Percentiles rank a stretch among this genome's conserved stretches.
Evolutionary conservation across 257 asterid species (phyloP).

Genomic region (Fraxinus pennsylvanica): DNA sequence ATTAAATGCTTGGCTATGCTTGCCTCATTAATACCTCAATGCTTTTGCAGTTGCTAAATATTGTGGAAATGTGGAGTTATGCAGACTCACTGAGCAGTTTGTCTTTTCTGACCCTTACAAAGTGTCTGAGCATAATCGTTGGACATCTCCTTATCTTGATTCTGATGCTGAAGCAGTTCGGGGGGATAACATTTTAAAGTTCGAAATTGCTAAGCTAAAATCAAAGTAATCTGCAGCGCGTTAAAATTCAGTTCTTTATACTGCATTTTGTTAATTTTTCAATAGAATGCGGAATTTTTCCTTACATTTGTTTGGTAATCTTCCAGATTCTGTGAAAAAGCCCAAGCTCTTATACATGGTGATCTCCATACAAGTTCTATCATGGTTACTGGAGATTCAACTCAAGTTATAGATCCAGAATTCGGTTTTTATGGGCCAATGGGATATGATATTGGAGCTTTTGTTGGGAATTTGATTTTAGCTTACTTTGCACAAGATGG

Average conservation of each 20-base stretch:
- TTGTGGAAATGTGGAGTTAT: slow-evolving; percentile 91
- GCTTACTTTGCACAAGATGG: slow-evolving; percentile 97
- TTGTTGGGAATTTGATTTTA: slow-evolving; percentile 79
- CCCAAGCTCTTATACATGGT: slow-evolving; percentile 95
- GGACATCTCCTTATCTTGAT: slow-evolving; percentile 92
- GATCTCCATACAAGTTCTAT: slow-evolving; percentile 95
- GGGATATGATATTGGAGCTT: slow-evolving; percentile 97
- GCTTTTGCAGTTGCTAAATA: slow-evolving; percentile 80
- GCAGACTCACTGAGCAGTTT: slow-evolving; percentile 93
- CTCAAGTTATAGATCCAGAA: slow-evolving; percentile 96
- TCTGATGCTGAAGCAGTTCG: slow-evolving; percentile 82
- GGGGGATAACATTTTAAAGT: slow-evolving; percentile 69
- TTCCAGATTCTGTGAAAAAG: slow-evolving; percentile 85
- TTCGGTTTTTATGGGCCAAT: slow-evolving; percentile 87
- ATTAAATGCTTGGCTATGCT: slow-evolving; percentile 4
- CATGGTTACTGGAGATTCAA: slow-evolving; percentile 79
- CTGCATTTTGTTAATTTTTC: neutral
- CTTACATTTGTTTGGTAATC: slow-evolving; percentile 29
- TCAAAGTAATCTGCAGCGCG: slow-evolving; percentile 53
- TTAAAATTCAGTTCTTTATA: slow-evolving; percentile 1
- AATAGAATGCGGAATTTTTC: neutral
- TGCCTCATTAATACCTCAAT: slow-evolving; percentile 23
- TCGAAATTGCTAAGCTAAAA: slow-evolving; percentile 87
- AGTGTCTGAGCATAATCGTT: slow-evolving; percentile 72
- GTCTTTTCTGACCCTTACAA: slow-evolving; percentile 94